phyloP scores from a whole-genome alignment of 768 basidiomycete species.

The Kwoniella sp. region DNA sequence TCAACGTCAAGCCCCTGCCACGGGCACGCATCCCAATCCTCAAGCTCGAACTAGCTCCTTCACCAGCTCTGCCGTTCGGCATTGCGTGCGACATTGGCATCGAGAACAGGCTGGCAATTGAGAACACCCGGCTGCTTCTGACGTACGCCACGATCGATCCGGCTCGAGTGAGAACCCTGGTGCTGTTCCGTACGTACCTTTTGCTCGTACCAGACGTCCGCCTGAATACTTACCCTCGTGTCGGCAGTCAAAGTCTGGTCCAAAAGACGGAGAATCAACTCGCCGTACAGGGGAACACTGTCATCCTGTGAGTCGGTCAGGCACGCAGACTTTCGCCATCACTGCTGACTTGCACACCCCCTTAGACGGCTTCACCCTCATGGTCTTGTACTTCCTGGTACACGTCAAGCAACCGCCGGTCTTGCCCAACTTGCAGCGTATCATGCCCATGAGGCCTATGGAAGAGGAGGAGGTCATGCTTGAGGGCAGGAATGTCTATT shows the following conservation, averaged over 20 bases:
- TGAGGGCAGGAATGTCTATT: conserved; percentile 75
- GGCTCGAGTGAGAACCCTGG: conserved; percentile 83
- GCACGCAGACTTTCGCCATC: background rate
- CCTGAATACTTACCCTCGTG: background rate
- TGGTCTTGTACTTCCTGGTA: conserved; percentile 95
- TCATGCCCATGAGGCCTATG: conserved; percentile 84
- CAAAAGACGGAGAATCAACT: conserved; percentile 97
- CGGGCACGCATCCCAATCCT: conserved; percentile 98
- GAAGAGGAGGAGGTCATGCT: conserved; percentile 53
- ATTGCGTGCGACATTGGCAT: conserved; percentile 99
- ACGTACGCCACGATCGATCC: conserved; percentile 98
- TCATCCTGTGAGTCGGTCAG: conserved; percentile 60
- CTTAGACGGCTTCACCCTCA: conserved; percentile 83
- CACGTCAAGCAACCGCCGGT: conserved; percentile 98
- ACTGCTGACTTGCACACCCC: background rate
- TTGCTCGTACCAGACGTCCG: no score
- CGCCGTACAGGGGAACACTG: conserved; percentile 92
- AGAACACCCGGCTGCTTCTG: conserved; percentile 92
- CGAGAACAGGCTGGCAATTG: conserved; percentile 91
- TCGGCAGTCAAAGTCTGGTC: conserved; percentile 93
- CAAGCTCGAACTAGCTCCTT: conserved; percentile 80
- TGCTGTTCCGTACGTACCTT: conserved; percentile 80
- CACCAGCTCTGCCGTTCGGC: conserved; percentile 48
- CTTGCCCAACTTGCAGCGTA: conserved; percentile 89
- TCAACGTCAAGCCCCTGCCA: conserved; percentile 80